A percentile compares a stretch with the other conserved stretches of the same genome.
Evolutionary conservation across 352 stramenopile genomes (phyloP).

Genomic region (Pythium phragmitis): DNA sequence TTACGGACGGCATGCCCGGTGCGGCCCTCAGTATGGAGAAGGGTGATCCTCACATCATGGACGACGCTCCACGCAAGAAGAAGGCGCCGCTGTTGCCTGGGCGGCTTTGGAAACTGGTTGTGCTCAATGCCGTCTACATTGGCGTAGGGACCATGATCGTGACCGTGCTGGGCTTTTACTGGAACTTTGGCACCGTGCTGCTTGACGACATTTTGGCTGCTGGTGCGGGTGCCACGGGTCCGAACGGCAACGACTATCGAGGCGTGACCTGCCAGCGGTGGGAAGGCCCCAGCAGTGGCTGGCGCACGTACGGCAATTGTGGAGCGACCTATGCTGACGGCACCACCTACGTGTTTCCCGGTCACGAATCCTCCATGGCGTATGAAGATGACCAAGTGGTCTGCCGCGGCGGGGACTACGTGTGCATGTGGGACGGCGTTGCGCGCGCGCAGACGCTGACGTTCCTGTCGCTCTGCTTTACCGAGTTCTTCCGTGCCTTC

Average conservation of each 20-base stretch:
- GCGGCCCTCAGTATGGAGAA: constrained; percentile 74
- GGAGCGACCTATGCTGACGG: constrained; percentile 37
- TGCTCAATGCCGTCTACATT: constrained; percentile 59
- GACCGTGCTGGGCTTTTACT: constrained; percentile 65
- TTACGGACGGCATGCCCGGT: constrained; percentile 93
- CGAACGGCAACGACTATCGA: constrained; percentile 42
- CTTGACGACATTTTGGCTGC: constrained; percentile 49
- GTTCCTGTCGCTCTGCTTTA: constrained; percentile 66
- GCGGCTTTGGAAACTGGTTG: constrained; percentile 62
- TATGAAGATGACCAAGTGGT: constrained; percentile 45
- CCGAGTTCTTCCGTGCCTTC: constrained; percentile 74
- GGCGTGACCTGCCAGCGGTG: constrained; percentile 60
- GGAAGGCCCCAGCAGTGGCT: constrained; percentile 39
- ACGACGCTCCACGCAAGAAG: constrained; percentile 57
- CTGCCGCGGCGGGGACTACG: constrained; percentile 58
- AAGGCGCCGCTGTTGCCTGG: constrained; percentile 53
- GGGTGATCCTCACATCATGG: constrained; percentile 66
- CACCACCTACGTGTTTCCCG: constrained; percentile 48
- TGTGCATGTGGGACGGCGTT: constrained; percentile 58
- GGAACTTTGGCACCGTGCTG: constrained; percentile 62
- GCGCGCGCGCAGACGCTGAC: constrained; percentile 73
- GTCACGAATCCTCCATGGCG: constrained; percentile 26
- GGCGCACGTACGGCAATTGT: constrained; percentile 61
- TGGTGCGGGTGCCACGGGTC: constrained; percentile 41
- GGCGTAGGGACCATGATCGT: constrained; percentile 40